A percentile compares a stretch with the other conserved stretches of the same genome.
Conservation (phyloP, 306 rosid species). For the Urtica urens region DNA sequence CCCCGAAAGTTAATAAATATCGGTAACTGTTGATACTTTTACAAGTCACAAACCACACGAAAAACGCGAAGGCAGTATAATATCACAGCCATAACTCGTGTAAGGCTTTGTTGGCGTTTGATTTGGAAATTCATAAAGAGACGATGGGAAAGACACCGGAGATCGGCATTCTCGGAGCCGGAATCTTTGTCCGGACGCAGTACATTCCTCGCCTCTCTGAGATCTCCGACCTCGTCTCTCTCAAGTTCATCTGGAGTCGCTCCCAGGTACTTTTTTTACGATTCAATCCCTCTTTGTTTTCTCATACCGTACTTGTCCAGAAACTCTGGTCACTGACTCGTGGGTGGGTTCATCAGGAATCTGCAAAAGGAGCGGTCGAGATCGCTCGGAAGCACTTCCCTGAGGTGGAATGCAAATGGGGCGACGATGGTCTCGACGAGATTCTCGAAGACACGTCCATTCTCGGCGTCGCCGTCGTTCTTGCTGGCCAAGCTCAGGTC, state of each 20-base stretch:
- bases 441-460: slow-evolving; percentile 52
- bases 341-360: slow-evolving; percentile 29
- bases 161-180: slow-evolving; percentile 89
- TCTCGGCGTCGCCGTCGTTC: slow-evolving; percentile 71
- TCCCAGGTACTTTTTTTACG: slow-evolving; percentile 29
- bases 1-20: no score
- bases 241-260: slow-evolving; percentile 92
- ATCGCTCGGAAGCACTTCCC: slow-evolving; percentile 44
- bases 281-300: not conserved
- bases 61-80: no score
- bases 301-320: no score
- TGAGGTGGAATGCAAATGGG: slow-evolving; percentile 58
- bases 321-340: not conserved
- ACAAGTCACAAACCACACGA: no score
- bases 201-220: slow-evolving; percentile 80
- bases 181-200: slow-evolving; percentile 63
- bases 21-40: no score
- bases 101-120: not conserved
- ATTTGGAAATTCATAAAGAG: not conserved
- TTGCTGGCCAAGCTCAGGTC: slow-evolving; percentile 93
- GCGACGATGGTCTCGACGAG: slow-evolving; percentile 60
- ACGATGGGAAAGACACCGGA: slow-evolving; percentile 37
- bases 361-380: slow-evolving; percentile 57
- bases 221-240: slow-evolving; percentile 51
- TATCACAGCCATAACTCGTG: no score